A percentile compares a stretch with the other conserved stretches of the same genome.
Conservation (phyloP, 257 asterid species). For the Solanum sejunctum region DNA sequence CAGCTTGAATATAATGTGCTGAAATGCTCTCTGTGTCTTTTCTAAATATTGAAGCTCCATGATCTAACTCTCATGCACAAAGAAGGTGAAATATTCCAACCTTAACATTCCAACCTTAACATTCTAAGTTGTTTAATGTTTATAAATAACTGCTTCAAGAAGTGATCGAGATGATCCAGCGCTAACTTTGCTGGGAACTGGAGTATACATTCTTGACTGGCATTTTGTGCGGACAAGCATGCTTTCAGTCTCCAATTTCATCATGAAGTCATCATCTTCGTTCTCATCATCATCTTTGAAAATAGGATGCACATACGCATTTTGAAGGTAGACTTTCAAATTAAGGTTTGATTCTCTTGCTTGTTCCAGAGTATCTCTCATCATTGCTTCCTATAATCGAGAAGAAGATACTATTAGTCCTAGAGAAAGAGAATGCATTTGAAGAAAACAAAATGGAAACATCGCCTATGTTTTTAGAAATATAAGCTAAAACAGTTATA, state of each 20-base stretch:
- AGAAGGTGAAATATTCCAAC: neutral
- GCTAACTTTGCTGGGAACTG: slow-evolving; percentile 58
- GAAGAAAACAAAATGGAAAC: no score
- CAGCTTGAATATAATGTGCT: neutral
- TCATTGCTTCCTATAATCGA: slow-evolving; percentile 72
- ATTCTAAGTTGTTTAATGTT: slow-evolving; percentile 10
- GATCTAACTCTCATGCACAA: neutral
- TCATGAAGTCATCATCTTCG: slow-evolving; percentile 11
- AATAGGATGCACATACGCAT: slow-evolving; percentile 70
- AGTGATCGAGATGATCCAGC: slow-evolving; percentile 39
- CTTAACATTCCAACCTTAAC: neutral
- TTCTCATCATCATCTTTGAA: slow-evolving; percentile 49
- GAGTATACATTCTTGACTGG: slow-evolving; percentile 56
- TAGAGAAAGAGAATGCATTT: neutral
- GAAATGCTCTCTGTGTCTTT: neutral
- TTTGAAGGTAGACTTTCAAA: slow-evolving; percentile 56
- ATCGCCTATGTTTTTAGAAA: no score
- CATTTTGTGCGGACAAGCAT: slow-evolving; percentile 68
- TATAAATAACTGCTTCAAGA: slow-evolving; percentile 12
- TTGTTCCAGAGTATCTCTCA: slow-evolving; percentile 84
- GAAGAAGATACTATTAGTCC: neutral
- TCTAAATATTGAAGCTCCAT: neutral
- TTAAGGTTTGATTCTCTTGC: slow-evolving; percentile 66
- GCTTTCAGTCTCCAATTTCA: slow-evolving; percentile 20
- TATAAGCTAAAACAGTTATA: neutral